Evolutionary conservation across 345 rosid genomes (phyloP).

Genomic region (Turnera subulata): DNA sequence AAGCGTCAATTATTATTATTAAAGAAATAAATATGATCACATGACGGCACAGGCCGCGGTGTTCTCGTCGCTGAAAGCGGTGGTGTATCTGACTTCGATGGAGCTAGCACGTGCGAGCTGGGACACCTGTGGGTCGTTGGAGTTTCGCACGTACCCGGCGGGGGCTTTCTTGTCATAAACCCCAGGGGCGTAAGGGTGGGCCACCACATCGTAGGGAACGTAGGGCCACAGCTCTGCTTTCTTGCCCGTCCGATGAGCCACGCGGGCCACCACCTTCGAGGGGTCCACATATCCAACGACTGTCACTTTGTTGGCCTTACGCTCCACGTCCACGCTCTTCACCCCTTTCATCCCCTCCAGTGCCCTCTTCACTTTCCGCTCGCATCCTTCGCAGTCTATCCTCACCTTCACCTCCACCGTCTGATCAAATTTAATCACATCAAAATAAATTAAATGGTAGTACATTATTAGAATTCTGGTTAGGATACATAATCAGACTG

Average conservation of each 20-base stretch:
- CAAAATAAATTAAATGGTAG: too few relatives aligned
- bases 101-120: slow-evolving; percentile 95
- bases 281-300: slow-evolving; percentile 86
- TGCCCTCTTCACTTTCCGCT: slow-evolving; percentile 71
- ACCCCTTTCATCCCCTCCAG: slow-evolving; percentile 93
- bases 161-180: slow-evolving; percentile 92
- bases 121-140: slow-evolving; percentile 49
- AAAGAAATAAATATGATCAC: slow-evolving; percentile 35
- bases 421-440: slow-evolving; percentile 34
- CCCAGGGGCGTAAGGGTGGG: slow-evolving; percentile 88
- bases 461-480: too few relatives aligned
- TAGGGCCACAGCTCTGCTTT: slow-evolving; percentile 90
- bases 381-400: slow-evolving; percentile 98
- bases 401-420: slow-evolving; percentile 88
- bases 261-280: slow-evolving; percentile 62
- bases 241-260: slow-evolving; percentile 86
- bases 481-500: too few relatives aligned
- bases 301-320: slow-evolving; percentile 74
- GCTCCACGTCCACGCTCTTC: slow-evolving; percentile 67
- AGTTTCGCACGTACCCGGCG: slow-evolving; percentile 67
- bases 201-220: slow-evolving; percentile 84
- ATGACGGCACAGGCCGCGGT: slow-evolving; percentile 62
- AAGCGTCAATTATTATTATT: too few relatives aligned
- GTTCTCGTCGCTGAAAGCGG: slow-evolving; percentile 94
- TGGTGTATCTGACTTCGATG: slow-evolving; percentile 90